These are phyloP conservation scores for Fusarium pseudocircinatum DNA, from an alignment of 2,329 filamentous ascomycete species.

Conservation along the genomic window DNA sequence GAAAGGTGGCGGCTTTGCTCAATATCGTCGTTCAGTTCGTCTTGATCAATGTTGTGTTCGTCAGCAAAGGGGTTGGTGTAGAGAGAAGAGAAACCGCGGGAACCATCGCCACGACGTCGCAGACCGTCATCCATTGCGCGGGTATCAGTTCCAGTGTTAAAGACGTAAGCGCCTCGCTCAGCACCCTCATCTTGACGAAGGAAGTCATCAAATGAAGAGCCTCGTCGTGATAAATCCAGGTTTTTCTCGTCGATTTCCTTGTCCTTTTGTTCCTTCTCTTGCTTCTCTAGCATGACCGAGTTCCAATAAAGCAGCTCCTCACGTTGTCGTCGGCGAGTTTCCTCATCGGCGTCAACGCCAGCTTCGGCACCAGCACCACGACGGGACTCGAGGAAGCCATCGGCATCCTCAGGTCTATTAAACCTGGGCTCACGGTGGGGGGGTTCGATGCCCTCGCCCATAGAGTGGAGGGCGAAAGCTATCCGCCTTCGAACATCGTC, in stretches of 20 bases:
- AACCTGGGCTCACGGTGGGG: constrained; percentile 63
- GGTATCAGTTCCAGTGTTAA: constrained; percentile 64
- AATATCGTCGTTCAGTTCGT: constrained; percentile 55
- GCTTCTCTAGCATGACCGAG: constrained; percentile 60
- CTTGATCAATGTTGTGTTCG: constrained; percentile 62
- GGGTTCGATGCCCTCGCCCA: constrained; percentile 66
- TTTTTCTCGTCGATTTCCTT: constrained; percentile 23
- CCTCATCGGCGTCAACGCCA: constrained; percentile 70
- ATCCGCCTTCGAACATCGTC: constrained; percentile 70
- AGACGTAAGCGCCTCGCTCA: constrained; percentile 66
- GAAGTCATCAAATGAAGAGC: constrained; percentile 68
- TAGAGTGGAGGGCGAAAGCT: constrained; percentile 66
- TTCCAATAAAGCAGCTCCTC: constrained; percentile 76
- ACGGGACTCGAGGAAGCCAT: constrained; percentile 68
- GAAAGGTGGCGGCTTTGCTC: constrained; percentile 54
- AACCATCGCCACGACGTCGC: constrained; percentile 59
- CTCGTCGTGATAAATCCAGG: constrained; percentile 31
- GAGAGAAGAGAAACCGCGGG: constrained; percentile 57
- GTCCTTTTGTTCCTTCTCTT: constrained; percentile 47
- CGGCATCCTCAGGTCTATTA: constrained; percentile 73
- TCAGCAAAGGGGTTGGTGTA: constrained; percentile 70
- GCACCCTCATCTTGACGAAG: constrained; percentile 60
- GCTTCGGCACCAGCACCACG: constrained; percentile 52
- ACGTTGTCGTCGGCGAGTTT: constrained; percentile 67
- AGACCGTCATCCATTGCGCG: constrained; percentile 55